Conservation (phyloP, 2,329 filamentous ascomycete genomes). For the Malbranchea cinnamomea region DNA sequence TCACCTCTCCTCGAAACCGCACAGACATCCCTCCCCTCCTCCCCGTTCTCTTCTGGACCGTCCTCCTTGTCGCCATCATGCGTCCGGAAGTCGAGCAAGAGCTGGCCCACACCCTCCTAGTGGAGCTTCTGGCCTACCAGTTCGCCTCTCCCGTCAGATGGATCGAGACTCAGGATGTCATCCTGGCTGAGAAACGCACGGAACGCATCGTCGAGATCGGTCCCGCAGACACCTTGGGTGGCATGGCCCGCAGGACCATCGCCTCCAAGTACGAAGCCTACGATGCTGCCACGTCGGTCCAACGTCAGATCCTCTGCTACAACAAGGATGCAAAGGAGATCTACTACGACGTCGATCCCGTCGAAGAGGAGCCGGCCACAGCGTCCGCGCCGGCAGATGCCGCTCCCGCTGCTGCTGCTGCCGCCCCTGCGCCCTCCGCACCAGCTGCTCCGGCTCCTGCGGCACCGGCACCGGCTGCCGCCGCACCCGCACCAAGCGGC, state of each 20-base stretch:
- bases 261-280: conserved; percentile 98
- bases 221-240: conserved; percentile 88
- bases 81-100: conserved; percentile 98
- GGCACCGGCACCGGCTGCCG: conserved; percentile 39
- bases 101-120: conserved; percentile 92
- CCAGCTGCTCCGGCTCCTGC: conserved; percentile 39
- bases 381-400: conserved; percentile 22
- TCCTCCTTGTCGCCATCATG: conserved; percentile 46
- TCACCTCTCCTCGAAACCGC: conserved; percentile 2
- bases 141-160: conserved; percentile 97
- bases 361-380: conserved; percentile 71
- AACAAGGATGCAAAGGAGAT: conserved; percentile 99
- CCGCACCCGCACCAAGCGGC: conserved; percentile 53
- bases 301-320: conserved; percentile 96
- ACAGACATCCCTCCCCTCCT: conserved; percentile 1
- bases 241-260: conserved; percentile 92
- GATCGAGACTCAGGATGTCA: conserved; percentile 99
- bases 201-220: conserved; percentile 97
- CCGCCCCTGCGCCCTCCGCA: conserved; percentile 29
- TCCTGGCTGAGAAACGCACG: conserved; percentile 86
- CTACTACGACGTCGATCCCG: conserved; percentile 94
- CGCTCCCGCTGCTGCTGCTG: conserved; percentile 24
- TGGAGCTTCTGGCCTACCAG: conserved; percentile 97
- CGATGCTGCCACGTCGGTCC: conserved; percentile 89
- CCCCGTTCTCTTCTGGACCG: conserved; percentile 5